Evolutionary conservation across 345 rosid species (phyloP).

Genomic region (Salix exigua): DNA sequence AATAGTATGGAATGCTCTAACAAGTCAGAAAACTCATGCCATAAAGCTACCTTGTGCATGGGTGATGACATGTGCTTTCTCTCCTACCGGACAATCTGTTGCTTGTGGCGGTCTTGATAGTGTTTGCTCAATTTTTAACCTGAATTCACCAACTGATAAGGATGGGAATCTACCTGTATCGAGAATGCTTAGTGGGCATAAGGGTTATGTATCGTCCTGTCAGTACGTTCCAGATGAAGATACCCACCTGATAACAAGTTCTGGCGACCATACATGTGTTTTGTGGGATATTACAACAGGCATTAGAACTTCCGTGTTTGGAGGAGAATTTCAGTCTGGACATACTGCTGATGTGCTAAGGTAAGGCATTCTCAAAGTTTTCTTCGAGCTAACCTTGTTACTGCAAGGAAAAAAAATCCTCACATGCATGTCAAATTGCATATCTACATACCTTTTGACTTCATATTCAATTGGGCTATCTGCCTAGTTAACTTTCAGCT

Average conservation of each 20-base stretch:
- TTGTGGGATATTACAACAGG: conserved; percentile 97
- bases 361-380: conserved; percentile 31
- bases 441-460: background rate
- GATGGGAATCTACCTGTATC: conserved; percentile 76
- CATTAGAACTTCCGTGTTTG: conserved; percentile 86
- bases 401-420: too few species aligned
- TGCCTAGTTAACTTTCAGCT: background rate
- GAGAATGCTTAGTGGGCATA: conserved; percentile 83
- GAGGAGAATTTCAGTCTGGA: conserved; percentile 97
- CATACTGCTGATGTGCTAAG: conserved; percentile 91
- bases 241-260: conserved; percentile 75
- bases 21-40: conserved; percentile 96
- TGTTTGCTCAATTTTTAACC: conserved; percentile 84
- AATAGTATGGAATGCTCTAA: conserved; percentile 92
- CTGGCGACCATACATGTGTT: conserved; percentile 89
- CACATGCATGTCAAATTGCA: too few species aligned
- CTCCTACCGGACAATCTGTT: conserved; percentile 87
- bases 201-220: conserved; percentile 87
- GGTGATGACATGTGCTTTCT: conserved; percentile 99
- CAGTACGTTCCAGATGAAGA: conserved; percentile 94
- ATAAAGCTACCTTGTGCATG: conserved; percentile 94
- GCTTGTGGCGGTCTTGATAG: conserved; percentile 98
- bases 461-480: background rate
- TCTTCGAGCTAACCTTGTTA: background rate
- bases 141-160: conserved; percentile 75